Conservation (phyloP, 225 moss, liverwort and hornwort species). For the Sphagnum contortum region DNA sequence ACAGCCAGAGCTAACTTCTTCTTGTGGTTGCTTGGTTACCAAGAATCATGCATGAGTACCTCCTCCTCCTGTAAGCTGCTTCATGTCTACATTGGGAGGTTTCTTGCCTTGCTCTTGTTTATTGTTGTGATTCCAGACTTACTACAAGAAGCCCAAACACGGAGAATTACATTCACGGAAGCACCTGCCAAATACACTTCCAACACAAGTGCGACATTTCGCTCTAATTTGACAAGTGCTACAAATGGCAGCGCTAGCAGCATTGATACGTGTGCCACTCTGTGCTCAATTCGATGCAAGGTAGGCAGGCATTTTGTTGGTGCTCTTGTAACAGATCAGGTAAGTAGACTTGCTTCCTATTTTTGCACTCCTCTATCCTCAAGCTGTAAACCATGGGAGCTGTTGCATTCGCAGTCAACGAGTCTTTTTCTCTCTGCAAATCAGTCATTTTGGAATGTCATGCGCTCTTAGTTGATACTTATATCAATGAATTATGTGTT, state of each 20-base stretch:
- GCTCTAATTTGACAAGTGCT: slow-evolving; percentile 19
- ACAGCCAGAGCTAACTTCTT: too few species aligned
- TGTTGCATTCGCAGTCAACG: background rate
- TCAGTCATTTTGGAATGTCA: background rate
- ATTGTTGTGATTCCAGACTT: slow-evolving; percentile 1
- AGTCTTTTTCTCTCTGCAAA: background rate
- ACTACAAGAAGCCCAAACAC: slow-evolving; percentile 5
- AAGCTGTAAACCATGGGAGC: background rate
- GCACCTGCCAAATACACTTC: slow-evolving; percentile 36
- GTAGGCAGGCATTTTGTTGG: slow-evolving; percentile 9
- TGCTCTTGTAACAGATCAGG: too few species aligned
- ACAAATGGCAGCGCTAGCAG: slow-evolving; percentile 19
- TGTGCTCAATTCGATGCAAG: slow-evolving; percentile 66
- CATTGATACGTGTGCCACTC: slow-evolving; percentile 50
- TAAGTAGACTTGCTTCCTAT: background rate
- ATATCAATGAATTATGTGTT: too few species aligned
- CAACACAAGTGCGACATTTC: slow-evolving; percentile 39
- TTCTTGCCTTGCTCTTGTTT: too few species aligned
- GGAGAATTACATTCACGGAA: slow-evolving; percentile 28
- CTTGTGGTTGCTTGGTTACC: too few species aligned
- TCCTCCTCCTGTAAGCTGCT: too few species aligned
- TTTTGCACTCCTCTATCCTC: background rate
- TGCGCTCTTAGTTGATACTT: background rate
- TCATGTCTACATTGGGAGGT: too few species aligned
- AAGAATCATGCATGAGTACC: too few species aligned